These are phyloP conservation scores for Hysterium pulicare DNA, from an alignment of 2,329 filamentous ascomycete species.

Conservation along the genomic window DNA sequence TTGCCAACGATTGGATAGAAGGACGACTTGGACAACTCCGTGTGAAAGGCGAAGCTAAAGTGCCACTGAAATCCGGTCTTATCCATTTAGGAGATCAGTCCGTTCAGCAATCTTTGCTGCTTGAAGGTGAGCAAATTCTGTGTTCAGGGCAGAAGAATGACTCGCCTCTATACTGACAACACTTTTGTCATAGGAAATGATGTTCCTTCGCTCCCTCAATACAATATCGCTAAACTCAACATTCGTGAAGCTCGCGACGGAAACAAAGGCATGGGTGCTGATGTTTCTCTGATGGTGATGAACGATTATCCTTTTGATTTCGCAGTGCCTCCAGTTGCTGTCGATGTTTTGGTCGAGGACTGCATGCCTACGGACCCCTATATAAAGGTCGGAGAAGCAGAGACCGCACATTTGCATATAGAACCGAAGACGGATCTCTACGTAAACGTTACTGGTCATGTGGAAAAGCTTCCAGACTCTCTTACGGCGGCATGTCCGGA, in stretches of 20 bases:
- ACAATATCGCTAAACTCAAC: conserved; percentile 77
- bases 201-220: conserved; percentile 73
- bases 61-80: conserved; percentile 75
- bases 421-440: conserved; percentile 64
- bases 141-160: conserved; percentile 13
- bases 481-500: conserved; percentile 73
- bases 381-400: conserved; percentile 75
- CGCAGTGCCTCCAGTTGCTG: conserved; percentile 73
- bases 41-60: conserved; percentile 68
- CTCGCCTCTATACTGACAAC: conserved; percentile 47
- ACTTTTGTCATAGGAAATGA: conserved; percentile 46
- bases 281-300: conserved; percentile 67
- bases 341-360: conserved; percentile 80
- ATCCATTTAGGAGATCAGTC: conserved; percentile 74
- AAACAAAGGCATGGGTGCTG: conserved; percentile 68
- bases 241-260: conserved; percentile 67
- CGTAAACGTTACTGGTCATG: conserved; percentile 67
- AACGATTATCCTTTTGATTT: conserved; percentile 79
- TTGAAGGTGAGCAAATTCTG: conserved; percentile 76
- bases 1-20: conserved; percentile 86
- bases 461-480: conserved; percentile 69
- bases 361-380: conserved; percentile 69
- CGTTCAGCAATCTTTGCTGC: conserved; percentile 69
- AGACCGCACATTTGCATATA: conserved; percentile 65
- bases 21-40: conserved; percentile 69